Evolutionary conservation across 768 basidiomycete species (phyloP), one percentile per base, ranked within the genome.

Genomic region (Plicaturopsis crispa): DNA sequence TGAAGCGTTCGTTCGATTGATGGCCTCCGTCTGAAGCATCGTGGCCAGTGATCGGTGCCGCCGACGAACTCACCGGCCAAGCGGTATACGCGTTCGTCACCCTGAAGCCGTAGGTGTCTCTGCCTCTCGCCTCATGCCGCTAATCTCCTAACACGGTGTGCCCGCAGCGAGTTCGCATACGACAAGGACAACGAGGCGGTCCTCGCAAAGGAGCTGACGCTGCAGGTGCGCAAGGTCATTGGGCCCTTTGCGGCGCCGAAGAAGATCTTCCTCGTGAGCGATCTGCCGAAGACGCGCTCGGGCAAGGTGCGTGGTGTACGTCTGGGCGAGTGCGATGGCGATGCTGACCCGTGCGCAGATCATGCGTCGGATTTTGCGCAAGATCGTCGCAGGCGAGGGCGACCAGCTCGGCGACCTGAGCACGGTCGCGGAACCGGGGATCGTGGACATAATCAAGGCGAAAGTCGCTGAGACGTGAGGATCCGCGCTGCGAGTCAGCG

Each of bases 191-290:
- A 93, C 42, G 90, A 96, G 62, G 48, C 69, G 0, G 69, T 60
- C 1, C 74, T 97, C 23, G 46, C 65, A 38, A 97, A 96, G 63
- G 94, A 97, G 63, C 78, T 99, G 43, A 73, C 83, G 20, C 77
- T 97, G 22, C 93, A 97, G 65, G 93, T 97, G 14, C 81, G 96
- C 54, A 98, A 98, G 66, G 86, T 87, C 31, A 99, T 99, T 44
- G 96, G 94, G 4, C 93, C 96, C 3, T 97, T 99, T 61, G 94
- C 94, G 1, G 84, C 92, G 12, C 94, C 94, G 19, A 98, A 97
- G 77, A 87, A 84, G 66, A 78, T 94, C 48, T 80, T 71, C 59
- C 68, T 93, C 49, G 84, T 90, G 46, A 47, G 60, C 31, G 92
- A 94, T 61, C 66, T 96, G 39, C 93, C 93, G 24, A 96, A 96